Evolutionary conservation across 2,329 filamentous ascomycete genomes (phyloP).

Genomic region (Phyllosticta citrichinensis): DNA sequence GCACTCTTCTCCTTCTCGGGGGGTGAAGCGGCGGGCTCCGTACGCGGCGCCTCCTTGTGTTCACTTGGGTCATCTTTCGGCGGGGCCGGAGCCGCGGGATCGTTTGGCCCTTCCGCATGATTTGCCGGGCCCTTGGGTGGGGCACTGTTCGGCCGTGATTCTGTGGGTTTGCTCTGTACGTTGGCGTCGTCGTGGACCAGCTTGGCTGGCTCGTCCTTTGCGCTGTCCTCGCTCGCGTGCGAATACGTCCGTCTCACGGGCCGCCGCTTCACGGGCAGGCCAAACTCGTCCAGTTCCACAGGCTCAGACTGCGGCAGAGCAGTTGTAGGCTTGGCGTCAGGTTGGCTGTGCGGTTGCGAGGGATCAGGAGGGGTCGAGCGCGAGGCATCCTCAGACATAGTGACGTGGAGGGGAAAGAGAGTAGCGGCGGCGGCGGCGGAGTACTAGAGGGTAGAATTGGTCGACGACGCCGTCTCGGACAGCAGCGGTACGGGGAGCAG

Average conservation of each 20-base stretch:
- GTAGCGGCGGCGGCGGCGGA: background rate
- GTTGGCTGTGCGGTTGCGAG: background rate
- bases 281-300: constrained; percentile 58
- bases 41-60: constrained; percentile 12
- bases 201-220: constrained; percentile 12
- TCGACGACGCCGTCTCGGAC: background rate
- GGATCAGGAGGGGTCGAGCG: background rate
- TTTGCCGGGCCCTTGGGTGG: background rate
- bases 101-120: background rate
- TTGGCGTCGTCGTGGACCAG: background rate
- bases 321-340: background rate
- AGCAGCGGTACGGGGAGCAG: background rate
- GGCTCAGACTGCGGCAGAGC: constrained; percentile 1
- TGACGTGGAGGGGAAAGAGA: background rate
- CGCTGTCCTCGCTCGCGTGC: constrained; percentile 19
- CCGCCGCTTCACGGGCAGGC: constrained; percentile 48
- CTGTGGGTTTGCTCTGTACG: background rate
- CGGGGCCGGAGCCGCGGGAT: background rate
- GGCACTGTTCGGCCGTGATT: constrained; percentile 13
- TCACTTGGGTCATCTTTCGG: constrained; percentile 6
- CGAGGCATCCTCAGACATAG: background rate
- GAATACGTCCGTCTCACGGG: constrained; percentile 19
- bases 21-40: constrained; percentile 12
- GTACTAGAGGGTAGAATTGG: background rate
- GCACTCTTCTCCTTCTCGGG: background rate